Conservation (phyloP, 1,284 basidiomycete species). For the Microbotryum saponariae region DNA sequence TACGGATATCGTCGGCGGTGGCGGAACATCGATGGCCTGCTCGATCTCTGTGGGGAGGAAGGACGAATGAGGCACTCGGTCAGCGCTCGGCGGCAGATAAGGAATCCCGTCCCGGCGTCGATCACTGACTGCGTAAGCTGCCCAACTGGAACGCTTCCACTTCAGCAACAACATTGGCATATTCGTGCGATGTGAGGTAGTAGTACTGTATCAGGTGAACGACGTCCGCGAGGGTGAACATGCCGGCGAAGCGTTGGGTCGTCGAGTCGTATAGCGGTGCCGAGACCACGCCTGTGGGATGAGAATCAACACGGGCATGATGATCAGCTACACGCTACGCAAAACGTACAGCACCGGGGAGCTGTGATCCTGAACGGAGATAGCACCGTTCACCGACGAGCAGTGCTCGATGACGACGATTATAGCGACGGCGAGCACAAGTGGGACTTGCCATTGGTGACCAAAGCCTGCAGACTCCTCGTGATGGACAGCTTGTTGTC, state of each 20-base stretch:
- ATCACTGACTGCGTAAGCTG: slow-evolving; percentile 63
- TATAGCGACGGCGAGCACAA: no score
- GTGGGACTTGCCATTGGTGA: slow-evolving; percentile 63
- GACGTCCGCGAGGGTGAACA: slow-evolving; percentile 92
- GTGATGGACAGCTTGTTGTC: slow-evolving; percentile 91
- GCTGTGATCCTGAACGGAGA: no score
- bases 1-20: slow-evolving; percentile 81
- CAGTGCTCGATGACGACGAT: no score
- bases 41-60: slow-evolving; percentile 68
- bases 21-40: slow-evolving; percentile 79
- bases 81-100: no score
- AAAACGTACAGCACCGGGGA: no score
- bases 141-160: slow-evolving; percentile 92
- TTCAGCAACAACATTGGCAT: slow-evolving; percentile 79
- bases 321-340: no score
- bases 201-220: slow-evolving; percentile 97
- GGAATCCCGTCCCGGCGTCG: no score
- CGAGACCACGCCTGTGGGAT: slow-evolving; percentile 75
- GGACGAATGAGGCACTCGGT: neutral
- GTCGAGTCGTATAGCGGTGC: slow-evolving; percentile 98
- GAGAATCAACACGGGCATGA: neutral
- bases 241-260: slow-evolving; percentile 79
- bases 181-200: slow-evolving; percentile 70
- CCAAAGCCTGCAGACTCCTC: slow-evolving; percentile 79
- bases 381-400: no score